Base-by-base conservation (phyloP, 805 yeast species). In the Cyberlindnera nakhonratchasimensis region DNA sequence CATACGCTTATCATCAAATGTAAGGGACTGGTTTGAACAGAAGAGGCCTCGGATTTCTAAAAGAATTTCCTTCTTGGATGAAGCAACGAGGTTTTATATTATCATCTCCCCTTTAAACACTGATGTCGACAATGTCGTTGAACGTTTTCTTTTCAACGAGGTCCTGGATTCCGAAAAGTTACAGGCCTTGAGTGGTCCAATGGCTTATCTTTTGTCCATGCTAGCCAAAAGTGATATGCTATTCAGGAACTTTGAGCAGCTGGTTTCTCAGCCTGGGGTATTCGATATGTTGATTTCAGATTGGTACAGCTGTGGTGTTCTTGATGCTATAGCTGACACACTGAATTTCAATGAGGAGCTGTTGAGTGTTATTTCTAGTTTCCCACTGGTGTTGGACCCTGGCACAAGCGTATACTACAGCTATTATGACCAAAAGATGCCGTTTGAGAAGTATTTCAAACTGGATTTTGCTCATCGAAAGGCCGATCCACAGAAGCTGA, bases 191-290 rank as follows among this genome's bases (percentile, higher is more conserved):
- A 18, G 18, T 10, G 40, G 38, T 10, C 19, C 32, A 9, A 22
- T 48, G 3, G 29, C 14, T 2, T 18, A 37, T 14, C 33, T 48
- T 25, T 31, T 45, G 31, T 12, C 29, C 14, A 37, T 46, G 42
- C 42, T 52, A 13, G 34, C 37, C 12, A 47, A 43, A 32, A 42
- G 51, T 17, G 50, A 47, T 18, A 26, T 39, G 36, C 38, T 50
- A 2, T 43, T 50, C 37, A 37, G 37, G 31, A 48, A 44, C 30
- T 45, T 52, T 34, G 7, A 29, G 10, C 29, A 20, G 3, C 19
- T 29, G 14, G 26, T 24, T 3, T 10, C 7, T 6, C 25, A 29
- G 26, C 29, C n/a, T 1, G 39, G 31, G n/a, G 36, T 45, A 11
- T 23, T 49, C 4, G 34, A 39, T 2, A 26, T 19, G 19, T 32